Base-by-base conservation (phyloP, 2,329 filamentous ascomycete genomes). In the Ophiocordyceps camponoti-saundersi region DNA sequence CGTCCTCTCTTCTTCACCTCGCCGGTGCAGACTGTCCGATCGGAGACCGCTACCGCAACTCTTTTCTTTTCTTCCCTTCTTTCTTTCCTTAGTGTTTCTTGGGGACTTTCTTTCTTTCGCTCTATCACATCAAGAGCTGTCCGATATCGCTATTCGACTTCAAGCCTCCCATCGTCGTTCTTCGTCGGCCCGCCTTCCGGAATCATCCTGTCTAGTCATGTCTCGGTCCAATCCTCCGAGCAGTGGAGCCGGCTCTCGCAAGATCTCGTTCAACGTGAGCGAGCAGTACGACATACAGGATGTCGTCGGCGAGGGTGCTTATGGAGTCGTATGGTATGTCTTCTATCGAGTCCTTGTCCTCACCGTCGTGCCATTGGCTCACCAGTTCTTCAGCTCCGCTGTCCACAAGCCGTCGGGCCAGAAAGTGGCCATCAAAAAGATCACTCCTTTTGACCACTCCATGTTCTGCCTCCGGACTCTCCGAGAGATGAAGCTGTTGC, bases 371-470 rank as follows among this genome's bases (percentile, higher is more conserved):
- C 32, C 13, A 3, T 20, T 39, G 13, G 36, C 44, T 46, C 16
- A 46, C 29, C 23, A 34, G 4, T 7, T 7, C 16, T 36, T 45
- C 57, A 95, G 88, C 70, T 98, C 92, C 50, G 92, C 92, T 48
- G 81, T 96, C 56, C 92, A 98, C 73, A 96, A 96, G 70, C 92
- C 92, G 21, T 96, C 92, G 0, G 82, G 88, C 52, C 92, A 98
- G 68, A 96, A 96, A 69, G 92, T 98, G 50, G 92, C 92, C 51
- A 98, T 98, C 74, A 98, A 98, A 76, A 98, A 98, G 77, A 98
- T 98, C 59, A 96, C 89, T 0, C 92, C 92, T 6, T 98, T 98
- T 66, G 92, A 98, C 61, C 92, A 96, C 65, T 95, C 88, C 63
- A 95, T 95, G 89, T 95, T 95, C 74, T 95, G 90, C 65, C 71